Evolutionary conservation across 192 early-diverging fungal species (phyloP).

Genomic region (Dissophora ornata): DNA sequence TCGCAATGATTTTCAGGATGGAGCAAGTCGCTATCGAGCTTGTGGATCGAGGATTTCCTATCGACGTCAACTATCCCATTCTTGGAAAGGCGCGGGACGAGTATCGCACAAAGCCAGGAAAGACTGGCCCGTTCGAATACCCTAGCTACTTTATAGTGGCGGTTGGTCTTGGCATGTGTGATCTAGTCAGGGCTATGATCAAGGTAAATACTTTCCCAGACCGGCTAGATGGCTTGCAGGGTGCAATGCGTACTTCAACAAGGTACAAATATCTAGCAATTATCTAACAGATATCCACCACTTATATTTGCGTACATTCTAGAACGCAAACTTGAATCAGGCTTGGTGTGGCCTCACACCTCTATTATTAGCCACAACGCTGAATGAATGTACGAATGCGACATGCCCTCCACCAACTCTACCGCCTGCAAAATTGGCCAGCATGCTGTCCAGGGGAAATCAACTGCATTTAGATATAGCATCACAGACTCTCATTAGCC

Average conservation of each 20-base stretch:
- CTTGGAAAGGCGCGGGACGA: constrained; percentile 49
- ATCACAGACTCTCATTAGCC: constrained; percentile 34
- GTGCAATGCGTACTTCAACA: too few species aligned
- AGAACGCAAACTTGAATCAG: constrained; percentile 58
- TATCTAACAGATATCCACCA: too few species aligned
- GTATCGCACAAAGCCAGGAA: constrained; percentile 42
- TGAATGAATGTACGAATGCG: constrained; percentile 52
- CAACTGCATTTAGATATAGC: constrained; percentile 39
- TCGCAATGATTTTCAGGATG: constrained; percentile 57
- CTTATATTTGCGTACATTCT: neutral
- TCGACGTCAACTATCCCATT: constrained; percentile 56
- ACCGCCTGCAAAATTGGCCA: constrained; percentile 44
- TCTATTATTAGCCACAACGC: constrained; percentile 36
- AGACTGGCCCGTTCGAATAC: constrained; percentile 54
- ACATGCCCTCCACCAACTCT: constrained; percentile 51
- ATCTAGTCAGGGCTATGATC: constrained; percentile 54
- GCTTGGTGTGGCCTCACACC: constrained; percentile 58
- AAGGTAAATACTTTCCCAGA: constrained; percentile 48
- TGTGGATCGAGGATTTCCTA: constrained; percentile 55
- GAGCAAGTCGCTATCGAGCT: constrained; percentile 55
- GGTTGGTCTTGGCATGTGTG: constrained; percentile 50
- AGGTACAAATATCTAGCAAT: too few species aligned
- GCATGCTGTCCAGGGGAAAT: constrained; percentile 42
- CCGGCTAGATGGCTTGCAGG: too few species aligned
- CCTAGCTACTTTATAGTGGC: constrained; percentile 59